A percentile compares a stretch with the other conserved stretches of the same genome.
Evolutionary conservation across 345 rosid genomes (phyloP).

Genomic region (Cochlearia excelsa): DNA sequence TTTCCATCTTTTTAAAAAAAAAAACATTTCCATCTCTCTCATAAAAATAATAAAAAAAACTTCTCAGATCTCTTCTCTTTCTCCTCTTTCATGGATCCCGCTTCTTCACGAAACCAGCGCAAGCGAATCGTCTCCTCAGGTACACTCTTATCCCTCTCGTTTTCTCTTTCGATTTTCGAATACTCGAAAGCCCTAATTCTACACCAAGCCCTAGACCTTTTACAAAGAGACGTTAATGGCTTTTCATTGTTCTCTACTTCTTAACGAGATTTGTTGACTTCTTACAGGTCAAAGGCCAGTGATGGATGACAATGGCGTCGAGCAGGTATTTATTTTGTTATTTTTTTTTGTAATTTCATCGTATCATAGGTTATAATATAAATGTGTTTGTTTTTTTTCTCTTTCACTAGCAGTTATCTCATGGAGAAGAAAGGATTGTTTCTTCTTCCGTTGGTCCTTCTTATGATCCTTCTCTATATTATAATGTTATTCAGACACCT

Average conservation of each 20-base stretch:
- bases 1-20: no score
- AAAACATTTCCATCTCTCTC: no score
- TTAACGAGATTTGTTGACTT: conserved; percentile 10
- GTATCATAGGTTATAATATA: conserved; percentile 3
- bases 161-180: background rate
- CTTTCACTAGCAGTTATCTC: conserved; percentile 47
- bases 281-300: conserved; percentile 49
- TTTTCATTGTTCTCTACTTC: conserved; percentile 10
- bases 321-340: conserved; percentile 38
- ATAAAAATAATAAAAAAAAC: no score
- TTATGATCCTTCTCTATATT: conserved; percentile 29
- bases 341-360: background rate
- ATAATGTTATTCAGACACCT: conserved; percentile 34
- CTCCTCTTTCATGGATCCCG: conserved; percentile 30
- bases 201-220: conserved; percentile 27
- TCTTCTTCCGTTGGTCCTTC: conserved; percentile 47
- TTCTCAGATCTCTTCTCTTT: conserved; percentile 22
- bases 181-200: conserved; percentile 5
- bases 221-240: conserved; percentile 19
- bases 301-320: conserved; percentile 35
- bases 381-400: conserved; percentile 9
- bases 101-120: conserved; percentile 32
- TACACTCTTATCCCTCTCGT: conserved; percentile 16
- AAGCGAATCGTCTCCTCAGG: conserved; percentile 42
- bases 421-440: conserved; percentile 52